These are phyloP conservation scores for Solanum piurae DNA, from an alignment of 257 asterid genomes.

Conservation along the genomic window DNA sequence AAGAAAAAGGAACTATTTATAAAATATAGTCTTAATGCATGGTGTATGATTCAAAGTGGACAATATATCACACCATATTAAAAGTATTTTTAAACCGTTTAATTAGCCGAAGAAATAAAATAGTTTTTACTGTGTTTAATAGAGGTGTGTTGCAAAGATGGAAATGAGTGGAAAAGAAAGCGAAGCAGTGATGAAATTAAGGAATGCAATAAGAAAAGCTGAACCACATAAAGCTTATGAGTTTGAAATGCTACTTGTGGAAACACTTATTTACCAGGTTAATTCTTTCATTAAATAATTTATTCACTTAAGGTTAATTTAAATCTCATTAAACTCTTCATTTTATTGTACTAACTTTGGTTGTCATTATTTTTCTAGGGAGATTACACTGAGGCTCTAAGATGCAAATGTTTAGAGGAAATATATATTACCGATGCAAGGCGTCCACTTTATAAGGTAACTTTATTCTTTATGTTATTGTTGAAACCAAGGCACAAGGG, in stretches of 20 bases:
- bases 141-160: background rate
- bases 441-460: conserved; percentile 3
- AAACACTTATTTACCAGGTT: conserved; percentile 2
- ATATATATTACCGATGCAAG: background rate
- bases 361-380: background rate
- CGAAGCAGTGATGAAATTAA: background rate
- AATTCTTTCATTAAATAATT: background rate
- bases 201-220: background rate
- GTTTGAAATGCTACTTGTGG: background rate
- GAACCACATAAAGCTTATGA: conserved; percentile 4
- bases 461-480: background rate
- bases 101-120: background rate
- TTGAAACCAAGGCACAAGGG: background rate
- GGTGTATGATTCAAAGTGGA: background rate
- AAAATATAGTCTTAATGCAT: no score
- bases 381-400: background rate
- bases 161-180: conserved; percentile 5
- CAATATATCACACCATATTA: background rate
- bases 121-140: background rate
- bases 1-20: background rate
- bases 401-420: background rate
- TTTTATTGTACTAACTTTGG: background rate
- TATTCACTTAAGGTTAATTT: background rate
- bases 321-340: background rate
- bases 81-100: background rate